These are phyloP conservation scores for Lecanosticta acicola DNA, from an alignment of 2,329 filamentous ascomycete species.

Conservation along the genomic window DNA sequence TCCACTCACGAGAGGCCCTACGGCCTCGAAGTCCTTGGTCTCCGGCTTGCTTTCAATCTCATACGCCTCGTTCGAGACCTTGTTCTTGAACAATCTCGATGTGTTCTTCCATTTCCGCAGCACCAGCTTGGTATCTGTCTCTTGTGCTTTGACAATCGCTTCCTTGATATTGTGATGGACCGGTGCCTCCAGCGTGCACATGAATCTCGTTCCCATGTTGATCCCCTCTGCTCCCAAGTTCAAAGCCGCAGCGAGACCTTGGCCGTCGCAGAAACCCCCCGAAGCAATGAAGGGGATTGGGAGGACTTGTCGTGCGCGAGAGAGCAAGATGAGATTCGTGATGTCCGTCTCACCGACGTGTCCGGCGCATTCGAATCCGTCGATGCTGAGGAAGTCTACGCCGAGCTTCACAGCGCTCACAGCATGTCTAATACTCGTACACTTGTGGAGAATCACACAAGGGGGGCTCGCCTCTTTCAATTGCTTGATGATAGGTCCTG, in stretches of 20 bases:
- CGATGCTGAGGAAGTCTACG: constrained; percentile 93
- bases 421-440: constrained; percentile 91
- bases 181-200: constrained; percentile 90
- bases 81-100: constrained; percentile 80
- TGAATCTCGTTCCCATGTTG: constrained; percentile 98
- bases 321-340: constrained; percentile 83
- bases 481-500: constrained; percentile 82
- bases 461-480: constrained; percentile 66
- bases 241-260: constrained; percentile 85
- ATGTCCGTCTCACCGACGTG: constrained; percentile 85
- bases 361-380: constrained; percentile 94
- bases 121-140: constrained; percentile 86
- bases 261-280: constrained; percentile 90
- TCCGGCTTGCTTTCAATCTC: constrained; percentile 77
- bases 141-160: constrained; percentile 78
- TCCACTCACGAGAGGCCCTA: constrained; percentile 81
- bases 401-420: constrained; percentile 87
- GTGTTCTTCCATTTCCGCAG: constrained; percentile 92
- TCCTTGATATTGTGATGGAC: constrained; percentile 93
- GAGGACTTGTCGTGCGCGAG: constrained; percentile 75
- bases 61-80: constrained; percentile 72
- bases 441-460: constrained; percentile 86
- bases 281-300: constrained; percentile 89
- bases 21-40: constrained; percentile 82
- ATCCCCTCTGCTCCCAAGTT: constrained; percentile 86